Evolutionary conservation across 345 rosid species (phyloP), one percentile per base, ranked within the genome.

Genomic region (Raphanus raphanistrum): DNA sequence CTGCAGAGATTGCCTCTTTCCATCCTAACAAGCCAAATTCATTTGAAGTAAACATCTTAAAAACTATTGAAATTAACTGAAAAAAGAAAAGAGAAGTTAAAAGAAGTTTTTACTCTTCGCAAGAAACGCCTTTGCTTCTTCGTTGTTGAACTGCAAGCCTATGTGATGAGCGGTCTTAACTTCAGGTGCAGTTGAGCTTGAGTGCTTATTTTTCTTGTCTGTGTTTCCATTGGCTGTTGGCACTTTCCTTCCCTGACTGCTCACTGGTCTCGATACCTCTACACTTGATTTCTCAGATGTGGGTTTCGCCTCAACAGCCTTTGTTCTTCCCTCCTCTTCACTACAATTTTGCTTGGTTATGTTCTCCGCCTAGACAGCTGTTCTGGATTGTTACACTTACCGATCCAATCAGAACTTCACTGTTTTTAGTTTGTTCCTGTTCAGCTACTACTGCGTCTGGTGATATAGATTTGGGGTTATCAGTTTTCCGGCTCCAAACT

Each of bases 351-450:
- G 85, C 79, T 36, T 55, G 87, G 75, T 79, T 82, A 35, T 75
- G 77, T 31, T 75, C 79, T 63, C 88, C 85, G 0, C 66, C 79
- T 17, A 27, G 75, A 76, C 77, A 59, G 73, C 78, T 75, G 75
- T 86, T 85, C 75, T 75, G 87, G 45, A 95, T 87, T 0, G 88
- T 72, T 73, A 93, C 91, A 70, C 92, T 82, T 63, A 96, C 86
- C 38, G 99, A 89, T 55, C 99, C 98, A 74, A 93, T 88, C 78
- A 91, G 76, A 76, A 96, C 87, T 86, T 90, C 90, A 0, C 55
- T 66, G 33, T 74, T 86, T 77, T 85, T 86, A 70, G 82, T 75
- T 31, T 79, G 84, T 61, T 87, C 86, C 26, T 70, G 84, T 75
- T 82, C 85, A 75, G 41, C 77, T 68, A 81, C 71, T 76, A 84